Evolutionary conservation across 768 basidiomycete species (phyloP), one percentile per base, ranked within the genome.

Genomic region (Tubosaeta sp.): DNA sequence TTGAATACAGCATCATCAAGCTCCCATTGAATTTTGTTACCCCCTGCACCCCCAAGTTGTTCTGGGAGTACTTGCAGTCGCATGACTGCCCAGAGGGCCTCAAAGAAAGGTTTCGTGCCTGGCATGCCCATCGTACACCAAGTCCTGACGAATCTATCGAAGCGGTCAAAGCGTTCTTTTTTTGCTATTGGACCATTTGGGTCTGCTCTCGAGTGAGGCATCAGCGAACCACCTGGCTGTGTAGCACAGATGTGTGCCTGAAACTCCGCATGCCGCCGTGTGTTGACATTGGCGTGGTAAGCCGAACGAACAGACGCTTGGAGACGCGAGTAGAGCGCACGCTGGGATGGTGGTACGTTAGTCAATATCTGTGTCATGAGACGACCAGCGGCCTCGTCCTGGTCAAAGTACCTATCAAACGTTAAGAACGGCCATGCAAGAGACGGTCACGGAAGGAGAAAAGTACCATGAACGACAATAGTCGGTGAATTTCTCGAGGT

Each of bases 1-100:
- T 92, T 87, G 72, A 94, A 91, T 14, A 94, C 90, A 18, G 91
- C 91, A 73, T 95, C 93, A 67, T 95, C 93, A 19, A 94, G 74
- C 73, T 93, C 90, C 93, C 93, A 95, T 60, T 87, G 80, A 48
- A 94, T 83, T 59, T 79, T 75, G 59, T 73, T 75, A 29, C 69
- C 67, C 41, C 90, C 93, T 30, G 88, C 87, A 48, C 93, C 92
- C 41, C 93, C 91, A 35, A 90, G 75, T 40, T 79, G 77, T 63
- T 84, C 82, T 44, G 91, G 90, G 40, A 94, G 77, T 38, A 84
- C 82, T 64, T 94, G 90, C 34, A 92, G 72, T 54, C 90, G 79
- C 75, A 94, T 78, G 51, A 87, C 73, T 8, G 84, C 89, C 85
- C 88, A 94, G 43, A 86, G 59, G 39, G 62, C 68, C 44, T 74